A percentile compares a stretch with the other conserved stretches of the same genome.
Conservation (phyloP, 2,329 filamentous ascomycete genomes). For the Neonectria sp. region DNA sequence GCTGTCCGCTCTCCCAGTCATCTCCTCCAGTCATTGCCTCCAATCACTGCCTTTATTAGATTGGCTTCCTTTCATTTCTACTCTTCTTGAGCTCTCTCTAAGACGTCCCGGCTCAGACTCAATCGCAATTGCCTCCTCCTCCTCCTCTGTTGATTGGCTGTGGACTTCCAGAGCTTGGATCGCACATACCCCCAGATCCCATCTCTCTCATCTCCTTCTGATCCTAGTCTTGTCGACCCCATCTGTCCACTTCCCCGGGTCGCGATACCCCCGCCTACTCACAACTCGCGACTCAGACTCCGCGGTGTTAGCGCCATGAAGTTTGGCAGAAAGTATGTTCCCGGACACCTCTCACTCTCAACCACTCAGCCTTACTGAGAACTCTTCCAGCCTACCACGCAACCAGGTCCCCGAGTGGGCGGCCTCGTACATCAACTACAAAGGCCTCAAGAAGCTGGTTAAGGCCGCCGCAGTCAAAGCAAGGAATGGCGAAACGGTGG, state of each 20-base stretch:
- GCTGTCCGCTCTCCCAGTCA: background rate
- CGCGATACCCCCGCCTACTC: conserved; percentile 17
- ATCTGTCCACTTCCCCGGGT: conserved; percentile 11
- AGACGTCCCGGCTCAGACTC: background rate
- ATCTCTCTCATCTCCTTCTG: background rate
- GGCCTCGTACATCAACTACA: conserved; percentile 89
- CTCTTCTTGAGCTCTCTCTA: background rate
- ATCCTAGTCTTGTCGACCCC: background rate
- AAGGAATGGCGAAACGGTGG: conserved; percentile 80
- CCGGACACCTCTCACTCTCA: conserved; percentile 3
- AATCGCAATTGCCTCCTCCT: background rate
- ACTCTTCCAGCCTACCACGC: conserved; percentile 73
- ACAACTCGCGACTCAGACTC: conserved; percentile 21
- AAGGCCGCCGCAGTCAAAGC: conserved; percentile 80
- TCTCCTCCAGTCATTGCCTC: background rate
- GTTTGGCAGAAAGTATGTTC: conserved; percentile 73
- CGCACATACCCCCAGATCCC: background rate
- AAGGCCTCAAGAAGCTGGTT: conserved; percentile 94
- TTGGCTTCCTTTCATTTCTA: background rate
- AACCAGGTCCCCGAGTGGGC: conserved; percentile 93
- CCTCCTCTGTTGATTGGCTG: conserved; percentile 1
- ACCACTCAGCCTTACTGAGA: conserved; percentile 40
- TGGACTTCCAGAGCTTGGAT: background rate
- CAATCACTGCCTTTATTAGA: background rate
- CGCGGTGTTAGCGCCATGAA: conserved; percentile 63